Percentiles rank a stretch among this genome's conserved stretches.
Evolutionary conservation across 768 basidiomycete species (phyloP).

Genomic region (Termitomyces sp.): DNA sequence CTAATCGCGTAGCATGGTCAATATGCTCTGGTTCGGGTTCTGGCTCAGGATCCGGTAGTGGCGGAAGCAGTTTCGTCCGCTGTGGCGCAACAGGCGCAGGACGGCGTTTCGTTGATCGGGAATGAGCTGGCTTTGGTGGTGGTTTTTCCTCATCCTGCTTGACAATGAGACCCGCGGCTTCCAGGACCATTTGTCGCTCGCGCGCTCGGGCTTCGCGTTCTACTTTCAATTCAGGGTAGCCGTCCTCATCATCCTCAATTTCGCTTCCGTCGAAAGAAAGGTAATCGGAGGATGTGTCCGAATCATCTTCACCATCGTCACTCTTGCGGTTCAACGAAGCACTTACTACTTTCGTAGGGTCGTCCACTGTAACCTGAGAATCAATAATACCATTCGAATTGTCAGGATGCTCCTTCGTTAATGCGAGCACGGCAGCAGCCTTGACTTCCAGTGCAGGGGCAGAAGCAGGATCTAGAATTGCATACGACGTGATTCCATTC

Average conservation of each 20-base stretch:
- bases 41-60: slow-evolving; percentile 18
- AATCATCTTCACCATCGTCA: slow-evolving; percentile 34
- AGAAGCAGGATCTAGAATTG: slow-evolving; percentile 10
- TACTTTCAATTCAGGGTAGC: slow-evolving; percentile 42
- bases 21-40: slow-evolving; percentile 24
- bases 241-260: slow-evolving; percentile 27
- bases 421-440: neutral
- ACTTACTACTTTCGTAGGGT: slow-evolving; percentile 2
- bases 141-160: slow-evolving; percentile 52
- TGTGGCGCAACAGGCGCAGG: slow-evolving; percentile 53
- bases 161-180: slow-evolving; percentile 84
- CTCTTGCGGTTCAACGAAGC: slow-evolving; percentile 13
- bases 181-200: slow-evolving; percentile 81
- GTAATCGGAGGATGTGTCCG: slow-evolving; percentile 27
- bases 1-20: slow-evolving; percentile 47
- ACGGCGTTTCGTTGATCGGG: slow-evolving; percentile 32
- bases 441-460: neutral
- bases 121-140: slow-evolving; percentile 38
- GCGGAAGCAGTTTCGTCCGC: slow-evolving; percentile 51
- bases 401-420: slow-evolving; percentile 6
- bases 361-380: slow-evolving; percentile 1
- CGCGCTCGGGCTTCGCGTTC: slow-evolving; percentile 62
- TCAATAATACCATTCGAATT: slow-evolving; percentile 1
- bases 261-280: slow-evolving; percentile 37
- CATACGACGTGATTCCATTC: slow-evolving; percentile 24